phyloP scores from a whole-genome alignment of 2,329 filamentous ascomycete genomes.

The Talaromyces atroroseus region DNA sequence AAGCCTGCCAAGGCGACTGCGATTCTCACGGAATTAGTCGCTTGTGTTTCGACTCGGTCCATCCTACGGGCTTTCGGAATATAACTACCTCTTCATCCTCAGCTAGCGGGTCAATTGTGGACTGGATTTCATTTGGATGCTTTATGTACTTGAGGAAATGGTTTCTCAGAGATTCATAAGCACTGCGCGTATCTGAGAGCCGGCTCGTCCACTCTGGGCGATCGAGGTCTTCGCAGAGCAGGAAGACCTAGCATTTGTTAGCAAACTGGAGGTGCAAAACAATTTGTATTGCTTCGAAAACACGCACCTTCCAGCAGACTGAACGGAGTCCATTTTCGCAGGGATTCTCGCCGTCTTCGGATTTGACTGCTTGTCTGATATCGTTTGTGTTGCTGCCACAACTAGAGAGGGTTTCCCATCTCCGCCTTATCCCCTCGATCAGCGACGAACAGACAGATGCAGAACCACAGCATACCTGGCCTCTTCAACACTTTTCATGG shows the following conservation, averaged over 20 bases:
- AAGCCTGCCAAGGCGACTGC: constrained; percentile 85
- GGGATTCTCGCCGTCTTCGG: constrained; percentile 55
- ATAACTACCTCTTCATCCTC: constrained; percentile 64
- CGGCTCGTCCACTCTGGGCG: constrained; percentile 62
- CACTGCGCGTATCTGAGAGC: constrained; percentile 62
- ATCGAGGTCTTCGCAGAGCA: constrained; percentile 67
- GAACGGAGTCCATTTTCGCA: constrained; percentile 73
- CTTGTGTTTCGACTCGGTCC: background rate
- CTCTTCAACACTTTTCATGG: constrained; percentile 53
- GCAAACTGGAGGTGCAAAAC: background rate
- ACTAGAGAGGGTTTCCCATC: constrained; percentile 62
- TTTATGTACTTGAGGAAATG: constrained; percentile 78
- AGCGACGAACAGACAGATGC: background rate
- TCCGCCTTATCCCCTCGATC: constrained; percentile 43
- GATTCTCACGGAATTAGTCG: constrained; percentile 16
- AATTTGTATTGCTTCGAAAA: background rate
- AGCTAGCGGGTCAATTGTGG: constrained; percentile 73
- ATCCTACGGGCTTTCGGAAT: background rate
- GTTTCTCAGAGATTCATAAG: constrained; percentile 66
- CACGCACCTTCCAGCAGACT: constrained; percentile 78
- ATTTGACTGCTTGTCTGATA: constrained; percentile 59
- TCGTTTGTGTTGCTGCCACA: constrained; percentile 53
- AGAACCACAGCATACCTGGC: constrained; percentile 39
- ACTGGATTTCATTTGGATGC: constrained; percentile 73
- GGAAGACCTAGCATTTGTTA: constrained; percentile 57